Conservation (phyloP, 1,284 basidiomycete genomes). For the Takashimella tepidaria region DNA sequence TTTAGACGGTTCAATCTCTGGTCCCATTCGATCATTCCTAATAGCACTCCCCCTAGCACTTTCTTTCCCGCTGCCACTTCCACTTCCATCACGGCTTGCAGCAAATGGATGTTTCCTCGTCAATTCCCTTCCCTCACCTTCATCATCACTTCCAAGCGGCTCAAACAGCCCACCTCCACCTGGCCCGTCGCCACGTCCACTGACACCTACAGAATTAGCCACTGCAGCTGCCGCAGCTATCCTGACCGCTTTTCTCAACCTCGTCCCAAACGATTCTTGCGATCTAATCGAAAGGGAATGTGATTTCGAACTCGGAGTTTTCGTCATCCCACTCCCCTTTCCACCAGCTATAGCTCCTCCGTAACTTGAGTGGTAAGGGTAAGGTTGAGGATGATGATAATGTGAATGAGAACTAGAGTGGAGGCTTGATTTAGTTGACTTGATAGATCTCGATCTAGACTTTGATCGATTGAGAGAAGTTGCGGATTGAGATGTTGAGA, state of each 20-base stretch:
- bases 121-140: background rate
- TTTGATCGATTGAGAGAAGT: background rate
- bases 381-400: background rate
- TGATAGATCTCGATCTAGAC: background rate
- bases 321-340: background rate
- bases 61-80: background rate
- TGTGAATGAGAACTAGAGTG: background rate
- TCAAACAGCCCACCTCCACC: conserved; percentile 19
- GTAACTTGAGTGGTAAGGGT: too few species aligned
- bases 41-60: too few species aligned
- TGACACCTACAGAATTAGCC: background rate
- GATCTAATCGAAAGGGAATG: background rate
- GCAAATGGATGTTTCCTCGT: conserved; percentile 3
- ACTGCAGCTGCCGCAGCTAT: background rate
- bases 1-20: too few species aligned
- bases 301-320: background rate
- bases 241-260: background rate
- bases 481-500: background rate
- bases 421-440: background rate
- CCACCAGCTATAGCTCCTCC: background rate
- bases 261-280: background rate
- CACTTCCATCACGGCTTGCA: too few species aligned
- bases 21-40: too few species aligned
- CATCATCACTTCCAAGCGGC: conserved; percentile 7
- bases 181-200: conserved; percentile 3